Evolutionary conservation across 768 basidiomycete genomes (phyloP).

Genomic region (Royoungia palumana): DNA sequence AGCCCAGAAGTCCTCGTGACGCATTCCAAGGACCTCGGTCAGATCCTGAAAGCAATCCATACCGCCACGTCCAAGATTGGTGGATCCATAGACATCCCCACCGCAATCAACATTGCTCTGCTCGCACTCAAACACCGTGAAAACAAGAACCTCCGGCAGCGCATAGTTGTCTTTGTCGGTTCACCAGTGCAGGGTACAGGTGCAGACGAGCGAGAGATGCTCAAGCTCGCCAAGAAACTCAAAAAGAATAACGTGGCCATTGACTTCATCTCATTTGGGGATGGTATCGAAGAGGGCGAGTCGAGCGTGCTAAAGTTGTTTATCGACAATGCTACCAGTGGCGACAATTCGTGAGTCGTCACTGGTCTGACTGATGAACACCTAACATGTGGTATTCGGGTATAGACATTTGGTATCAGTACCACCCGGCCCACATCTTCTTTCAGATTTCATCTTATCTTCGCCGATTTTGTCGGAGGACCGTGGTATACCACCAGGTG

Average conservation of each 20-base stretch:
- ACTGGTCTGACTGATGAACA: not conserved
- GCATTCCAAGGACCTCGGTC: slow-evolving; percentile 92
- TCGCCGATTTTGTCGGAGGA: slow-evolving; percentile 84
- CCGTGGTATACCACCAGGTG: slow-evolving; percentile 64
- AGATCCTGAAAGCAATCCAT: slow-evolving; percentile 81
- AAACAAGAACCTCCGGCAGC: slow-evolving; percentile 97
- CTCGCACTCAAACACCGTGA: slow-evolving; percentile 96
- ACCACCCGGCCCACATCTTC: slow-evolving; percentile 71
- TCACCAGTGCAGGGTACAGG: slow-evolving; percentile 75
- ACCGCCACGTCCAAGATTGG: slow-evolving; percentile 66
- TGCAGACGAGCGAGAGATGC: slow-evolving; percentile 74
- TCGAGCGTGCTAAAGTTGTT: slow-evolving; percentile 74
- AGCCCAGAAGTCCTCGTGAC: slow-evolving; percentile 97
- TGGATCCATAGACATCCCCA: slow-evolving; percentile 82
- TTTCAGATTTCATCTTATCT: slow-evolving; percentile 78
- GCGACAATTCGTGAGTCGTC: slow-evolving; percentile 79
- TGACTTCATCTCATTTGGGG: slow-evolving; percentile 88
- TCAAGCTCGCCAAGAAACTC: slow-evolving; percentile 91
- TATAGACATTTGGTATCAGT: slow-evolving; percentile 77
- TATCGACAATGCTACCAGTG: slow-evolving; percentile 74
- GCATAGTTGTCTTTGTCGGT: slow-evolving; percentile 91
- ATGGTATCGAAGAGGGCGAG: slow-evolving; percentile 72
- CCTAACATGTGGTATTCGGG: not conserved
- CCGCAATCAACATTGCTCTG: slow-evolving; percentile 90
- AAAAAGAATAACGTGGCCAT: slow-evolving; percentile 99